Base-by-base conservation (phyloP, 306 rosid genomes). In the Prunus campanulata region DNA sequence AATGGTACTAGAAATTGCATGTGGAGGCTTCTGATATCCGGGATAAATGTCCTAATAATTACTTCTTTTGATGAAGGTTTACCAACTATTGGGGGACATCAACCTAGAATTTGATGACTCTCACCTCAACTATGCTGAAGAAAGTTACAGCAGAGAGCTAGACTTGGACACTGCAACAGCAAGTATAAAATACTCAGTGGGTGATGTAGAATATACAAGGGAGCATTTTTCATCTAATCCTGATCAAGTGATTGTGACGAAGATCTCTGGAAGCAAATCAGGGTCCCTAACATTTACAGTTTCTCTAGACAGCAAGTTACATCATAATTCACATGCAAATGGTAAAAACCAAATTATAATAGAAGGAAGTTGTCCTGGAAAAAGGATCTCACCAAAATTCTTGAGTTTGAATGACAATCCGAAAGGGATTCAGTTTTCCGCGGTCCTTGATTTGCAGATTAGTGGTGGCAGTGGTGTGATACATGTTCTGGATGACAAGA, bases 61-160 rank as follows among this genome's bases (percentile, higher is more conserved):
- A 20, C 19, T n/a, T 49, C 2, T 25, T 19, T 5, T 54, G 59
- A 56, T 79, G 78, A 66, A 79, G 83, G 78, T 72, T 65, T 79
- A 92, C 74, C 98, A 94, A 85, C 89, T 85, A 60, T 84, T 94
- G 55, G 95, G 98, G 8, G 93, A 94, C 70, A 86, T 94, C 85
- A 87, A 89, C 79, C 78, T 94, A 13, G 91, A 92, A 79, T 94
- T 94, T 39, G 97, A 83, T 55, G 85, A 85, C 59, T 89, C 97
- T 29, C 97, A 94, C 84, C 79, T 70, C 71, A 75, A 79, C 60
- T 94, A 85, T 85, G 71, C 86, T n/a, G 78, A 83, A 71, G 90
- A 82, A 67, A 83, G 93, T 54, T 94, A 90, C 82, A 55, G 66
- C 66, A 85, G 97, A 81, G 95, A 90, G 86, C 80, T 94, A 72